Conservation (phyloP, 352 stramenopile genomes). For the Poterioochromonas sp. region DNA sequence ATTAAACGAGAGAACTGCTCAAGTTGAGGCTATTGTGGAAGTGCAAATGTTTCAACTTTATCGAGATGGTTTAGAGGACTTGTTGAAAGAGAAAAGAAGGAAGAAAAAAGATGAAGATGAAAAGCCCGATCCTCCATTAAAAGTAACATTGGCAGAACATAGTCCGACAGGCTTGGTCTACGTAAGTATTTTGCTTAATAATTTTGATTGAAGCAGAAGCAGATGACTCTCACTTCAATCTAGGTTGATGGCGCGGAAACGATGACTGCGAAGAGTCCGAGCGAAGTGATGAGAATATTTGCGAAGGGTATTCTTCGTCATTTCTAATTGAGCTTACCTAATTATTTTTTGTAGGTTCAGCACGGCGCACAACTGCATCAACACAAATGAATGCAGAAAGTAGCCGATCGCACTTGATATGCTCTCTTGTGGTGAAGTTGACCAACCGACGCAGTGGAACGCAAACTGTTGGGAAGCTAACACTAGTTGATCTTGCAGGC, state of each 20-base stretch:
- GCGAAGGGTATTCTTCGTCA: neutral
- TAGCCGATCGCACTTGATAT: constrained; percentile 54
- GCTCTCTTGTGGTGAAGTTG: constrained; percentile 45
- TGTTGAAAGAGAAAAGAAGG: constrained; percentile 42
- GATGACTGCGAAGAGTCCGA: constrained; percentile 29
- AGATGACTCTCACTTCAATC: no score
- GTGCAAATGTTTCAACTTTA: constrained; percentile 62
- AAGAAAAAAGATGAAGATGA: constrained; percentile 32
- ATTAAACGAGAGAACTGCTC: constrained; percentile 48
- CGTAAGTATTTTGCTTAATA: neutral
- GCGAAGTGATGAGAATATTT: constrained; percentile 32
- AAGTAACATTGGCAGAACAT: constrained; percentile 58
- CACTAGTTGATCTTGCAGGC: constrained; percentile 51
- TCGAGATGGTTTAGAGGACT: constrained; percentile 55
- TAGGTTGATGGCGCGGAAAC: constrained; percentile 39
- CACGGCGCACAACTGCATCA: constrained; percentile 46
- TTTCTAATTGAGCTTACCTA: no score
- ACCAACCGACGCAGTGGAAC: constrained; percentile 46
- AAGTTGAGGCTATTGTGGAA: constrained; percentile 43
- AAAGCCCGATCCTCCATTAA: constrained; percentile 40
- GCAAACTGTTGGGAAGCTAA: constrained; percentile 49
- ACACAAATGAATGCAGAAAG: constrained; percentile 60
- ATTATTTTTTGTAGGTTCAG: constrained; percentile 35
- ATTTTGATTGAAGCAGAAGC: no score
- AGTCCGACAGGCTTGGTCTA: constrained; percentile 52